Evolutionary conservation across 2,329 filamentous ascomycete genomes (phyloP).

Genomic region (Lasiodiplodia sp.): DNA sequence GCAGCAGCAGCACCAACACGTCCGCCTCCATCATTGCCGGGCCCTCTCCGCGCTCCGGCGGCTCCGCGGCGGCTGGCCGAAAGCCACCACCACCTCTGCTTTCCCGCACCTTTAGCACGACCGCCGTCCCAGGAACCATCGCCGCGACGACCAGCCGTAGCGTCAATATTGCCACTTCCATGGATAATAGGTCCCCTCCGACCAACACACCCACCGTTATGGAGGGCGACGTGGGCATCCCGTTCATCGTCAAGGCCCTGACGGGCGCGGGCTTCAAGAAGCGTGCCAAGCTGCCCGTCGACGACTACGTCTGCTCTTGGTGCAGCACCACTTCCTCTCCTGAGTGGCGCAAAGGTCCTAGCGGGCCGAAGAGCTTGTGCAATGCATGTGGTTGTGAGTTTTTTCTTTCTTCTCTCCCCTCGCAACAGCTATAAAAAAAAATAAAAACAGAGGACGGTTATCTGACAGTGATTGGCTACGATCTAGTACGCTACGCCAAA

Average conservation of each 20-base stretch:
- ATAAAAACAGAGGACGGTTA: neutral
- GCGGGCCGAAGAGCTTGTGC: constrained; percentile 24
- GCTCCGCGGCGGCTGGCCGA: neutral
- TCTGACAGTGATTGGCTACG: neutral
- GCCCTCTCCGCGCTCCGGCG: neutral
- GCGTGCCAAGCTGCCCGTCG: neutral
- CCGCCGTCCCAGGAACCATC: neutral
- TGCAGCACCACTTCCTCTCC: constrained; percentile 16
- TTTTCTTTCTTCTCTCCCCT: neutral
- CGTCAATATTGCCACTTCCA: neutral
- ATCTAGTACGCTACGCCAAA: constrained; percentile 21
- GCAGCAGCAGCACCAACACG: constrained; percentile 16
- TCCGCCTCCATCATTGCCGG: neutral
- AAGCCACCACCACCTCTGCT: neutral
- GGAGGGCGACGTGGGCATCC: constrained; percentile 15
- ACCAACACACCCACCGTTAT: neutral
- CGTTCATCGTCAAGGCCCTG: constrained; percentile 9
- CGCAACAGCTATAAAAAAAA: too few species aligned
- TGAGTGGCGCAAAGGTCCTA: constrained; percentile 24
- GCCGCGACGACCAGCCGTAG: neutral
- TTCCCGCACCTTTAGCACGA: neutral
- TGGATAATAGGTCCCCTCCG: neutral
- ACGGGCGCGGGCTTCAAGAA: constrained; percentile 7
- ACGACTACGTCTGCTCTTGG: constrained; percentile 25
- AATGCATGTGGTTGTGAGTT: constrained; percentile 28